Evolutionary conservation across 2,329 filamentous ascomycete genomes (phyloP), one percentile per base, ranked within the genome.

Genomic region (Fonsecaea monophora): DNA sequence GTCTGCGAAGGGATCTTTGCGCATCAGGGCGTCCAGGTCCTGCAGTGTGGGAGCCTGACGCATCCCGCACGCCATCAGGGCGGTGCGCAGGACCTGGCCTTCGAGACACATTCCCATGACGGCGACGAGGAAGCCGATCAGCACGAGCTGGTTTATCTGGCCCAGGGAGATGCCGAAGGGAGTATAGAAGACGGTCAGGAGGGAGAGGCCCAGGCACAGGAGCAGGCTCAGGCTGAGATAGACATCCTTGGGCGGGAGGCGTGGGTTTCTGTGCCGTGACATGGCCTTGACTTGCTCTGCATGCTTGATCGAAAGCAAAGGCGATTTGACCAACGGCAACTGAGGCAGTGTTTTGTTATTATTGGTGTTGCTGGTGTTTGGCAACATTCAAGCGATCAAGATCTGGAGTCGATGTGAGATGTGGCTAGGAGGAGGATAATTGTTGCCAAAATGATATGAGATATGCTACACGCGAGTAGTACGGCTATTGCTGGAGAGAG

Each of bases 61-160:
- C 55, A 18, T 58, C 6, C 53, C 65, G 30, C 58, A 59, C 18
- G 62, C 60, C 13, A 66, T 55, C 38, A 68, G 37, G 18, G 50
- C 55, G 3, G 64, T 62, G 18, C 64, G 59, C 9, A 63, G 45
- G 13, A 68, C 30, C 48, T 65, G 62, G 21, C 62, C 66, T 60
- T 68, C 57, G 10, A 64, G 63, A 54, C 65, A 68, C 32, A 61
- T 58, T 21, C 56, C 32, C 68, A 70, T 70, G n/a, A 70, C 38
- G 21, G 68, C 60, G 2, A 70, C 57, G 15, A 70, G 42, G 13
- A 70, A 64, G 2, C 68, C 68, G 21, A 70, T 34, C 6, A 55
- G 42, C 45, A 70, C 65, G 12, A 68, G 55, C 53, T 70, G 68
- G 18, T 68, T 68, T 25, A 67, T 65, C 54, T 70, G 62, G 12